Base-by-base conservation (phyloP, 208 protist genomes). In the Willaertia magna region DNA sequence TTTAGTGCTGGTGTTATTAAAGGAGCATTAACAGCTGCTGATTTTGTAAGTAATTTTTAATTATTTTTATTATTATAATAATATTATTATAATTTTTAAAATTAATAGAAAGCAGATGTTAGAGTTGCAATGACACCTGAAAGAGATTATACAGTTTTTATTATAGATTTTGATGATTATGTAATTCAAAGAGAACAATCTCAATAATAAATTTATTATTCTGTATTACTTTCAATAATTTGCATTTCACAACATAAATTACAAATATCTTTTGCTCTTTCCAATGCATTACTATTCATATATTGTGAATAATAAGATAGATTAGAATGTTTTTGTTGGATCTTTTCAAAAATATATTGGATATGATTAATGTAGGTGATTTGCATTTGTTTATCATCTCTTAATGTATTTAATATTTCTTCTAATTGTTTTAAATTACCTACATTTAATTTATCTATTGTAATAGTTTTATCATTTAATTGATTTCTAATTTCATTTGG, bases 301-400 rank as follows among this genome's bases (percentile, higher is more conserved):
- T 67, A 67, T 26, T 67, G 55, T 9, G 6, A 34, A 26, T 67
- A 67, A 67, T 67, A 67, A 26, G 6, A 9, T 26, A 67, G 12
- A 9, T 18, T 34, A 34, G 26, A 26, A 67, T 67, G 55, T n/a
- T 67, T 67, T 52, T 52, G 26, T 42, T 83, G 4, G 4, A 83
- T 55, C 12, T 83, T 83, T 52, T 83, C 78, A 55, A 43, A 83
- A 7, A 83, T 55, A 46, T 83, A 83, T 47, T 83, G 43, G 18
- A 83, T 83, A 26, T 83, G 78, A 22, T 83, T 83, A 26, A 55
- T 83, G 46, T n/a, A 42, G 18, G 3, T 55, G 3, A 39, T 30
- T 55, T 48, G 43, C 20, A 55, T 40, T 4, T 55, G 46, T 40
- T 51, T 42, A 1, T 48, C 43, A 9, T 55, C 78, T 42, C 22